These are phyloP conservation scores for Astrocystis sublimbata DNA, from an alignment of 495 filamentous ascomycete species.

Conservation along the genomic window DNA sequence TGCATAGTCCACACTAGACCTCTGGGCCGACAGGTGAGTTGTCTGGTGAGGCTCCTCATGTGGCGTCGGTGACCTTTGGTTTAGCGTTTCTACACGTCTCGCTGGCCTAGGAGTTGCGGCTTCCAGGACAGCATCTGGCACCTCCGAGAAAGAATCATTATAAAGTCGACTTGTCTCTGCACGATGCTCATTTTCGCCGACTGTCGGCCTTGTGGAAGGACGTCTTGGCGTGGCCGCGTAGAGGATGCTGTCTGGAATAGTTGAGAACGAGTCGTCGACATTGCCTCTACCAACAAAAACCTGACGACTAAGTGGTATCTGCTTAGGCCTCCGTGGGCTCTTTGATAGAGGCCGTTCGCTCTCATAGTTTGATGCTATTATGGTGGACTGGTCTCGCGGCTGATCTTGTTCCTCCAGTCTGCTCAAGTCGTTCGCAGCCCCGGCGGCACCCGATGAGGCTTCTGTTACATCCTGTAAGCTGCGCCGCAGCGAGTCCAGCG, in stretches of 20 bases:
- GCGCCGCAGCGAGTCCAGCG: slow-evolving; percentile 43
- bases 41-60: slow-evolving; percentile 3
- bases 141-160: slow-evolving; percentile 55
- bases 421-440: neutral
- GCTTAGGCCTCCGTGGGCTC: slow-evolving; percentile 27
- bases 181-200: slow-evolving; percentile 10
- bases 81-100: slow-evolving; percentile 10
- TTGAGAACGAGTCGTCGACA: slow-evolving; percentile 34
- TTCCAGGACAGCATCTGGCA: slow-evolving; percentile 47
- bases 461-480: slow-evolving; percentile 29
- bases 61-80: neutral
- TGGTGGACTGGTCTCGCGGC: slow-evolving; percentile 11
- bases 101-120: slow-evolving; percentile 48
- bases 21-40: slow-evolving; percentile 18
- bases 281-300: slow-evolving; percentile 28
- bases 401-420: slow-evolving; percentile 13
- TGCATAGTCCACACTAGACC: slow-evolving; percentile 36
- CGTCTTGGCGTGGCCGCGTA: slow-evolving; percentile 31
- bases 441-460: neutral
- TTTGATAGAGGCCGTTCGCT: slow-evolving; percentile 15
- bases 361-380: slow-evolving; percentile 12
- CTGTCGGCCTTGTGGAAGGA: slow-evolving; percentile 25
- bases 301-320: slow-evolving; percentile 23
- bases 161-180: slow-evolving; percentile 35
- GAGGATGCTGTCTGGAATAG: slow-evolving; percentile 32